Conservation (phyloP, 2,329 filamentous ascomycete genomes). For the Fusarium goolgardi region DNA sequence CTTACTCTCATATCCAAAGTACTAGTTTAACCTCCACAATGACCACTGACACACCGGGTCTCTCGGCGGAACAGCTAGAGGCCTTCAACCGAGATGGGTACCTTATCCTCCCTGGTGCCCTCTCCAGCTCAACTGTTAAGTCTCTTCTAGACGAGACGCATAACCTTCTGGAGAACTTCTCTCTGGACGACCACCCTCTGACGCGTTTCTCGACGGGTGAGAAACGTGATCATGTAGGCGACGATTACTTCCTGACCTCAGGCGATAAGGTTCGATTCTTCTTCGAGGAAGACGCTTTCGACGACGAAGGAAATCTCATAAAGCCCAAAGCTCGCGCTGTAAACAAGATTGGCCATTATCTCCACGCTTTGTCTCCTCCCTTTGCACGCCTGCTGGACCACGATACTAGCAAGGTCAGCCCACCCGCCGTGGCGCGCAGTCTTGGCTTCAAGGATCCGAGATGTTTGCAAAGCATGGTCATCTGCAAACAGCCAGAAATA, state of each 20-base stretch:
- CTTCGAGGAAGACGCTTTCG: constrained; percentile 94
- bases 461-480: constrained; percentile 93
- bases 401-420: constrained; percentile 52
- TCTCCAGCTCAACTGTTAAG: constrained; percentile 72
- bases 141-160: constrained; percentile 80
- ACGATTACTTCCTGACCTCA: constrained; percentile 91
- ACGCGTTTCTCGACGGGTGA: constrained; percentile 92
- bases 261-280: constrained; percentile 96
- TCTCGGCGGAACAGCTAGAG: constrained; percentile 76
- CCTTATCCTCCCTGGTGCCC: constrained; percentile 83
- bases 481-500: constrained; percentile 98
- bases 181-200: constrained; percentile 86
- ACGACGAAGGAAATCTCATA: constrained; percentile 69
- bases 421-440: constrained; percentile 72
- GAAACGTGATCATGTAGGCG: constrained; percentile 82
- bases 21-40: constrained; percentile 12
- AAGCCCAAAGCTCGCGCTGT: constrained; percentile 88
- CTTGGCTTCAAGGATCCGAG: constrained; percentile 82
- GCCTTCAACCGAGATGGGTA: constrained; percentile 88
- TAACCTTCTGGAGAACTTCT: constrained; percentile 78
- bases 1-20: too few relatives aligned
- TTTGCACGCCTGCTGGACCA: constrained; percentile 69
- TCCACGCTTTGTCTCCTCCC: constrained; percentile 75
- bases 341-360: constrained; percentile 87
- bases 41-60: constrained; percentile 57